Percentiles rank a stretch among this genome's conserved stretches.
These are phyloP conservation scores for Talaromyces atroroseus DNA, from an alignment of 2,329 filamentous ascomycete genomes.

Conservation along the genomic window DNA sequence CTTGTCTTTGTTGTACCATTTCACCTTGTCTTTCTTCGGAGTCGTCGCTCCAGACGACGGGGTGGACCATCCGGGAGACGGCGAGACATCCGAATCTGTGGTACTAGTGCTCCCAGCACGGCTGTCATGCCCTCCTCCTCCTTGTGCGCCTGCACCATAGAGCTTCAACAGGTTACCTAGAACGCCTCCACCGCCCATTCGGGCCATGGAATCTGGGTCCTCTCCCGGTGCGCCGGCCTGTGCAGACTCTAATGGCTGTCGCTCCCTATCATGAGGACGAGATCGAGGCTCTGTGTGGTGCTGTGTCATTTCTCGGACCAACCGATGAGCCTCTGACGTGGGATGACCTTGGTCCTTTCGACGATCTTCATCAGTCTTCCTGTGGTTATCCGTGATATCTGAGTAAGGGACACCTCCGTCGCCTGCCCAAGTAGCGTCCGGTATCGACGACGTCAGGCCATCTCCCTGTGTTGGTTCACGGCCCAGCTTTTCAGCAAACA, in stretches of 20 bases:
- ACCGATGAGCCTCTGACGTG: conserved; percentile 32
- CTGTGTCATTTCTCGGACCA: conserved; percentile 33
- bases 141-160: conserved; percentile 49
- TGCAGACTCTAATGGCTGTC: conserved; percentile 29
- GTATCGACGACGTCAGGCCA: conserved; percentile 21
- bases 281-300: conserved; percentile 22
- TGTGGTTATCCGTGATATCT: conserved; percentile 26
- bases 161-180: conserved; percentile 67
- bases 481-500: conserved; percentile 19
- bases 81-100: conserved; percentile 23
- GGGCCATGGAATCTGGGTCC: conserved; percentile 20
- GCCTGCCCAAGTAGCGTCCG: conserved; percentile 23
- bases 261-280: conserved; percentile 22
- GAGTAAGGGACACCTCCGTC: conserved; percentile 22
- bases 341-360: conserved; percentile 20
- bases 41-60: conserved; percentile 26
- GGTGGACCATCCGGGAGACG: conserved; percentile 18
- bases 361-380: conserved; percentile 26
- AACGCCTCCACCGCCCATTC: conserved; percentile 49
- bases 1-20: conserved; percentile 39
- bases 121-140: conserved; percentile 5
- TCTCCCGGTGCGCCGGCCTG: conserved; percentile 21
- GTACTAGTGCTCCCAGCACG: conserved; percentile 17
- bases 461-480: conserved; percentile 22
- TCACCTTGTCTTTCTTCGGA: conserved; percentile 34